Percentiles rank a stretch among this genome's conserved stretches.
These are phyloP conservation scores for Nitzschia putrida DNA, from an alignment of 108 stramenopile species.

Conservation along the genomic window DNA sequence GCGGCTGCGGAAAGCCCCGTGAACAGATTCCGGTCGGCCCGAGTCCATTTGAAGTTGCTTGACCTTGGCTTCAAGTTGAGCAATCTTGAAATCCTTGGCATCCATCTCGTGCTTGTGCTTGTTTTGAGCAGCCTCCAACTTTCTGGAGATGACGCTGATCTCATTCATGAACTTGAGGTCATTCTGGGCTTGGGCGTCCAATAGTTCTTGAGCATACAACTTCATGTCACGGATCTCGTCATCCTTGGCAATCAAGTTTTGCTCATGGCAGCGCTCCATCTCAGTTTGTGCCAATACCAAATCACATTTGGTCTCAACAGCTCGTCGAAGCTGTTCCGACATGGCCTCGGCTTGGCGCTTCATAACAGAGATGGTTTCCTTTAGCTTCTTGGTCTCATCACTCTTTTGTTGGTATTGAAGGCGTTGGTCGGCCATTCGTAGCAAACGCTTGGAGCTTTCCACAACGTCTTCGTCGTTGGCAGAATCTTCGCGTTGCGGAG, in stretches of 20 bases:
- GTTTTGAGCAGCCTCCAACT: constrained; percentile 25
- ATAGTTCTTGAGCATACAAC: constrained; percentile 18
- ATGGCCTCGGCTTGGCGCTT: constrained; percentile 43
- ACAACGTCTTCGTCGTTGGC: constrained; percentile 32
- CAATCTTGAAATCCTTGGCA: constrained; percentile 43
- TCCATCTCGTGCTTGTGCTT: constrained; percentile 29
- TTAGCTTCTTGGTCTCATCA: constrained; percentile 44
- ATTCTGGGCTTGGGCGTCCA: constrained; percentile 36
- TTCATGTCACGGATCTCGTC: constrained; percentile 29
- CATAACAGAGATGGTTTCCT: constrained; percentile 33
- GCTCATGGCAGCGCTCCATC: constrained; percentile 48
- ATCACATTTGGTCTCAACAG: constrained; percentile 54
- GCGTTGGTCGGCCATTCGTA: constrained; percentile 39
- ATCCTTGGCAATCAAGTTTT: constrained; percentile 29
- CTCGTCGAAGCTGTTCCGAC: constrained; percentile 52
- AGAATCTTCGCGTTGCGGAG: not conserved
- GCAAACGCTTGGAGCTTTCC: constrained; percentile 35
- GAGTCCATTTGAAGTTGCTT: constrained; percentile 19
- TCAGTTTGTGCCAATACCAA: constrained; percentile 57
- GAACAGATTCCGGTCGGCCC: constrained; percentile 3
- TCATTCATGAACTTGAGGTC: constrained; percentile 58
- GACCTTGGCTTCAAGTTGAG: constrained; percentile 31
- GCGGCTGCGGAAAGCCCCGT: constrained; percentile 1
- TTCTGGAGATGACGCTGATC: constrained; percentile 27
- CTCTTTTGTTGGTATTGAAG: constrained; percentile 41